phyloP scores from a whole-genome alignment of 768 basidiomycete species.

The Panaeolus papilionaceus region DNA sequence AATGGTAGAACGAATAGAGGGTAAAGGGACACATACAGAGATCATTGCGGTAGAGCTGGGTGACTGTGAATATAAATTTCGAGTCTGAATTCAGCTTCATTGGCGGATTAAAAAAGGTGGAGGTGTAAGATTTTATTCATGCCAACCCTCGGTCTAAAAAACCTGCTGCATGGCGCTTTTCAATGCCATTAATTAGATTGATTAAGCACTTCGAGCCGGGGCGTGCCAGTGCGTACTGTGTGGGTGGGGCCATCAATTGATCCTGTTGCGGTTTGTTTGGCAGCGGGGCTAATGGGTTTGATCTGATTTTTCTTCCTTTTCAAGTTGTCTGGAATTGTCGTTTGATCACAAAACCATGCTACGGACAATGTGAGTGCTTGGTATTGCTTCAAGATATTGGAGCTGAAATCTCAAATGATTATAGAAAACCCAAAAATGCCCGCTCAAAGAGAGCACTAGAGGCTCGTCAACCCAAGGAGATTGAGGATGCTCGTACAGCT shows the following conservation, averaged over 20 bases:
- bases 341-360: conserved; percentile 27
- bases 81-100: no score
- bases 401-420: background rate
- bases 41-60: background rate
- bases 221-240: no score
- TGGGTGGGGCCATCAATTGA: background rate
- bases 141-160: no score
- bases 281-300: background rate
- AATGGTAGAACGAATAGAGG: no score
- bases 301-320: conserved; percentile 7
- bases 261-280: background rate
- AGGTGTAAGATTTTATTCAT: no score
- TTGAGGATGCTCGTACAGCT: conserved; percentile 86
- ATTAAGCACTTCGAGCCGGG: no score
- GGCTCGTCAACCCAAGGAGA: conserved; percentile 86
- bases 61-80: background rate
- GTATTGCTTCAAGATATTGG: background rate
- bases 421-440: conserved; percentile 92
- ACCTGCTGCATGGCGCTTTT: no score
- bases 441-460: conserved; percentile 90
- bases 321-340: background rate
- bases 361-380: conserved; percentile 30
- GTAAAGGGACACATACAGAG: background rate
- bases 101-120: no score
- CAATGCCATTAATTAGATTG: no score